Evolutionary conservation across 1,139 yeast species (phyloP).

Genomic region (Yamadazyma kanchanaburiensis): DNA sequence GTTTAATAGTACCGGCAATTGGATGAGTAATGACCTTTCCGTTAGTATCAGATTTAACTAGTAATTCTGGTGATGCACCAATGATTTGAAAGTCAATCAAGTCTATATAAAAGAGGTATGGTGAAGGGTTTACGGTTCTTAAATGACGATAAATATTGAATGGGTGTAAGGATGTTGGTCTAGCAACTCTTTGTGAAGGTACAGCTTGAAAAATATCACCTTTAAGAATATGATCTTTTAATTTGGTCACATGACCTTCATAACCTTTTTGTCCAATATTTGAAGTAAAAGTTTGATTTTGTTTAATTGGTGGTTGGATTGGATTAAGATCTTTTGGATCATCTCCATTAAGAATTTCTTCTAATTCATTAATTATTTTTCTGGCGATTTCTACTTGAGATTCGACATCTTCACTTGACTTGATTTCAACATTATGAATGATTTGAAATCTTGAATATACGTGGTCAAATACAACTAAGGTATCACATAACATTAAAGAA

Average conservation of each 20-base stretch:
- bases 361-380: conserved; percentile 54
- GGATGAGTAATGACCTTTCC: conserved; percentile 90
- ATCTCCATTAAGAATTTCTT: conserved; percentile 44
- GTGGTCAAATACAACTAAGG: conserved; percentile 87
- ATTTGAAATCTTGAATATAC: conserved; percentile 91
- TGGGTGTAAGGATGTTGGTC: conserved; percentile 94
- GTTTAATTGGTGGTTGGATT: conserved; percentile 67
- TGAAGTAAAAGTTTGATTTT: conserved; percentile 67
- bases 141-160: conserved; percentile 93
- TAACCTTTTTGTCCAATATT: conserved; percentile 94
- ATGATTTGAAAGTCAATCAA: conserved; percentile 88
- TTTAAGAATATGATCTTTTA: conserved; percentile 76
- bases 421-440: conserved; percentile 67
- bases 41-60: conserved; percentile 73
- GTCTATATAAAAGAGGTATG: conserved; percentile 91
- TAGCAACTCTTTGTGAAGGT: conserved; percentile 93
- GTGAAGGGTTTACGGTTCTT: conserved; percentile 95
- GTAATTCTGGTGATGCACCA: conserved; percentile 94
- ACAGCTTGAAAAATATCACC: conserved; percentile 98
- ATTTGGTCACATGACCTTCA: conserved; percentile 68
- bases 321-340: conserved; percentile 32
- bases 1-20: conserved; percentile 90
- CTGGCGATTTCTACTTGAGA: conserved; percentile 56
- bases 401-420: conserved; percentile 37
- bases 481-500: conserved; percentile 84